Conservation (phyloP, 768 basidiomycete genomes). For the Cubamyces lactineus region DNA sequence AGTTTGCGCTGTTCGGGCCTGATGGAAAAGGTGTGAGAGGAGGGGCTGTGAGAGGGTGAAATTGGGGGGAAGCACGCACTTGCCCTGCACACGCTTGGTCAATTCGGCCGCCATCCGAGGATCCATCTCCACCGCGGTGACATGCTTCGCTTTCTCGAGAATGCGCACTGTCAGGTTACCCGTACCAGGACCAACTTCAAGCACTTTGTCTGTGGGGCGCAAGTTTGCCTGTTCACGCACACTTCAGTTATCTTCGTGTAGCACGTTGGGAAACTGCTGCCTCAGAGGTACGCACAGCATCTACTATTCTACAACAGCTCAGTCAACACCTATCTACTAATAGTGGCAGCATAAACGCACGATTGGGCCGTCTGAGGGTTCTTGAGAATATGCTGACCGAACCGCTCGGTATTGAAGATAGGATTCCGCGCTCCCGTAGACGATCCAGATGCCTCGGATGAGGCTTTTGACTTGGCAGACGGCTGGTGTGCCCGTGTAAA, state of each 20-base stretch:
- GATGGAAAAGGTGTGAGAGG: background rate
- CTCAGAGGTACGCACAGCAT: slow-evolving; percentile 46
- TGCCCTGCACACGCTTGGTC: slow-evolving; percentile 96
- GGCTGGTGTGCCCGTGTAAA: slow-evolving; percentile 72
- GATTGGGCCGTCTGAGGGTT: slow-evolving; percentile 90
- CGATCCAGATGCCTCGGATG: slow-evolving; percentile 45
- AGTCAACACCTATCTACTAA: no score
- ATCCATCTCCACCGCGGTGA: slow-evolving; percentile 96
- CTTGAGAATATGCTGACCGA: slow-evolving; percentile 98
- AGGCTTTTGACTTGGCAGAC: slow-evolving; percentile 54
- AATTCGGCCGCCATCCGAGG: slow-evolving; percentile 99
- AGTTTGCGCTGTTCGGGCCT: slow-evolving; percentile 96
- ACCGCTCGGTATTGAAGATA: slow-evolving; percentile 92
- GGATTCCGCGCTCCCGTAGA: slow-evolving; percentile 67
- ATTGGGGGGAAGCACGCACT: slow-evolving; percentile 59
- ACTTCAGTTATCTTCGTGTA: slow-evolving; percentile 3
- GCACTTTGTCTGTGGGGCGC: slow-evolving; percentile 91
- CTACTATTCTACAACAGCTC: slow-evolving; percentile 53
- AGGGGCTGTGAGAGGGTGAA: background rate
- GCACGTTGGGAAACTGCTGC: background rate
- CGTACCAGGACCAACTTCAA: slow-evolving; percentile 97
- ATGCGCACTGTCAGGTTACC: slow-evolving; percentile 96
- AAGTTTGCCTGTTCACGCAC: slow-evolving; percentile 69
- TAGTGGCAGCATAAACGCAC: slow-evolving; percentile 45
- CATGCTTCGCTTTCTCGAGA: slow-evolving; percentile 89